These are phyloP conservation scores for Russula sp. DNA, from an alignment of 768 basidiomycete genomes.

Conservation along the genomic window DNA sequence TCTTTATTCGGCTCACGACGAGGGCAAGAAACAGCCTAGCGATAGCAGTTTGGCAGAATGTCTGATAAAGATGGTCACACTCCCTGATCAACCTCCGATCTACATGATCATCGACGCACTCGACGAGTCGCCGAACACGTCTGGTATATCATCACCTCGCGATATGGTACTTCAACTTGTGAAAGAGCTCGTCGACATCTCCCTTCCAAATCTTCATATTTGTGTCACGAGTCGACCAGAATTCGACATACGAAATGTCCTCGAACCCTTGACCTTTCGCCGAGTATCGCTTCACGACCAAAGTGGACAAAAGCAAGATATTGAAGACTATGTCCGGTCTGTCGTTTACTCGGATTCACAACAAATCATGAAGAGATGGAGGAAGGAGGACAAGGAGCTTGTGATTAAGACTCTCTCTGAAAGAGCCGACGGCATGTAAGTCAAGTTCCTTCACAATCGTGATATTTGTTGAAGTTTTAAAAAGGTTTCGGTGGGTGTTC, in stretches of 20 bases:
- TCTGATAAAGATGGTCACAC: slow-evolving; percentile 6
- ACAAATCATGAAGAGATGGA: slow-evolving; percentile 5
- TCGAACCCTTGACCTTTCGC: neutral
- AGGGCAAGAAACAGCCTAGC: neutral
- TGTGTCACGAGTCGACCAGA: slow-evolving; percentile 12
- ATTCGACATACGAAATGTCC: slow-evolving; percentile 1
- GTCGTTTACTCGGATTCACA: slow-evolving; percentile 6
- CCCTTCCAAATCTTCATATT: neutral
- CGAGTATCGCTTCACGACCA: slow-evolving; percentile 4
- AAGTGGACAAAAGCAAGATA: slow-evolving; percentile 10
- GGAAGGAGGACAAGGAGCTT: neutral
- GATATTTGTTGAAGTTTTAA: neutral
- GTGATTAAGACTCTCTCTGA: neutral
- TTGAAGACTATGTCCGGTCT: neutral
- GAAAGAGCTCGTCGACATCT: neutral
- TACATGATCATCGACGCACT: slow-evolving; percentile 14
- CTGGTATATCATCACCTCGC: neutral
- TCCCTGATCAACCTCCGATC: neutral
- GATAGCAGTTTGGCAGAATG: neutral
- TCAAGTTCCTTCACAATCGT: neutral
- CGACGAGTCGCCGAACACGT: slow-evolving; percentile 6
- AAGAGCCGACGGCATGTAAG: slow-evolving; percentile 21
- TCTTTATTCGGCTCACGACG: neutral
- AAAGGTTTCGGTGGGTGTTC: slow-evolving; percentile 9
- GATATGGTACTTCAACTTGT: neutral